Evolutionary conservation across 768 basidiomycete species (phyloP), one percentile per base, ranked within the genome.

Genomic region (Russula abietina): DNA sequence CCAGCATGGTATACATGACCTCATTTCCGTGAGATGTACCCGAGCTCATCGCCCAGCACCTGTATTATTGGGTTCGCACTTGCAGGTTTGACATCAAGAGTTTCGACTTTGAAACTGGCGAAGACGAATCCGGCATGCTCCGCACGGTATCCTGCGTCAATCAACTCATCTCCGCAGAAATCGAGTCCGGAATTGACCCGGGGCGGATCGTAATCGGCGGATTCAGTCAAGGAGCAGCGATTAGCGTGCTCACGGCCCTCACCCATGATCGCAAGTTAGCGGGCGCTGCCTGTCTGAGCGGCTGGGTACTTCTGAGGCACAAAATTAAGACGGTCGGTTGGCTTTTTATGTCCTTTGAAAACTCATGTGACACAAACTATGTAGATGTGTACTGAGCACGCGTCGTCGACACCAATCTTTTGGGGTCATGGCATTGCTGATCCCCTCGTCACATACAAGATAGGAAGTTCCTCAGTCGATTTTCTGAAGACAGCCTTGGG

Each of bases 391-490:
- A 81, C 82, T 17, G 75, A 80, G 11, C 77, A 86, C 67, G 83
- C 86, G 19, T 74, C 79, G 50, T 79, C 80, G 4, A 79, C 84
- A 24, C 89, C 93, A 1, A 79, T 95, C 32, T 95, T 96, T 74
- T 90, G 90, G 85, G 94, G 89, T 14, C 90, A 93, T 66, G 93
- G 93, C 26, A 81, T 78, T 7, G 78, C 72, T 17, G 94, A 98
- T 74, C 85, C 83, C 8, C 78, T 96, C 26, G 87, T 97, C 58
- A 79, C 79, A 61, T 79, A 78, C 67, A 65, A 79, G 30, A 77
- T 84, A 55, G 83, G 83, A 26, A 71, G 79, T 58, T 72, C 73
- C 54, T 88, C 89, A 9, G 74, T 80, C 41, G 79, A 84, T 8
- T 80, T 81, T 62, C 75, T 95, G 49, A 80, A 78, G 39, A 71